Evolutionary conservation across 495 filamentous ascomycete species (phyloP).

Genomic region (Talaromyces borbonicus): DNA sequence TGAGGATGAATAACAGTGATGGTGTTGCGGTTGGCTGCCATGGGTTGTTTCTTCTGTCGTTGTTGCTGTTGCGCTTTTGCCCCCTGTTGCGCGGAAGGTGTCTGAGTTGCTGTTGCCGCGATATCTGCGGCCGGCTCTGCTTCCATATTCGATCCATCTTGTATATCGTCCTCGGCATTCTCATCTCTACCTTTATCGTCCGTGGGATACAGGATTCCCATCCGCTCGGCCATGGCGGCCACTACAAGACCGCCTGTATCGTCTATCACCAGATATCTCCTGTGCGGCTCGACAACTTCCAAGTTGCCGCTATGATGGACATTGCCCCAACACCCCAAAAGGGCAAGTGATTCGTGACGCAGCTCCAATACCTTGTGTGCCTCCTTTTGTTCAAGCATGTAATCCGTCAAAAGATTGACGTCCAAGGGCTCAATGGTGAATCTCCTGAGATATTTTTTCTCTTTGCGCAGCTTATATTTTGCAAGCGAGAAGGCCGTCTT

Average conservation of each 20-base stretch:
- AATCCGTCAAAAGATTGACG: conserved; percentile 59
- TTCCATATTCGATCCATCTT: background rate
- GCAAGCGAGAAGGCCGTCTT: conserved; percentile 89
- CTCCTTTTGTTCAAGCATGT: conserved; percentile 68
- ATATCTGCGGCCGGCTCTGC: conserved; percentile 3
- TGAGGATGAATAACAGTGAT: conserved; percentile 83
- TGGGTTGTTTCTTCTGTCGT: conserved; percentile 21
- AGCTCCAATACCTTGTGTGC: conserved; percentile 74
- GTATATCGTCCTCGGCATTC: conserved; percentile 1
- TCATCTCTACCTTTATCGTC: conserved; percentile 25
- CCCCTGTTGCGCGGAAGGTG: conserved; percentile 6
- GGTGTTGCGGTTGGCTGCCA: conserved; percentile 60
- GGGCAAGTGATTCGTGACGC: conserved; percentile 71
- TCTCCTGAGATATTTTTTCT: conserved; percentile 80
- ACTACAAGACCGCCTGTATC: conserved; percentile 82
- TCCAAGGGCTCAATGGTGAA: conserved; percentile 82
- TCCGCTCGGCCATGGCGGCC: conserved; percentile 81
- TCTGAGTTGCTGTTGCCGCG: conserved; percentile 6
- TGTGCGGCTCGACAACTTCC: conserved; percentile 37
- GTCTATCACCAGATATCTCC: conserved; percentile 82
- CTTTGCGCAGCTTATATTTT: conserved; percentile 91
- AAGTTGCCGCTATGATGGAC: conserved; percentile 41
- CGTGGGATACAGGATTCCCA: conserved; percentile 67
- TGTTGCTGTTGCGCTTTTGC: conserved; percentile 12
- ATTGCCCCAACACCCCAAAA: conserved; percentile 59